Evolutionary conservation across 2,329 filamentous ascomycete species (phyloP), one percentile per base, ranked within the genome.

Genomic region (Drechslerella coelobrocha): DNA sequence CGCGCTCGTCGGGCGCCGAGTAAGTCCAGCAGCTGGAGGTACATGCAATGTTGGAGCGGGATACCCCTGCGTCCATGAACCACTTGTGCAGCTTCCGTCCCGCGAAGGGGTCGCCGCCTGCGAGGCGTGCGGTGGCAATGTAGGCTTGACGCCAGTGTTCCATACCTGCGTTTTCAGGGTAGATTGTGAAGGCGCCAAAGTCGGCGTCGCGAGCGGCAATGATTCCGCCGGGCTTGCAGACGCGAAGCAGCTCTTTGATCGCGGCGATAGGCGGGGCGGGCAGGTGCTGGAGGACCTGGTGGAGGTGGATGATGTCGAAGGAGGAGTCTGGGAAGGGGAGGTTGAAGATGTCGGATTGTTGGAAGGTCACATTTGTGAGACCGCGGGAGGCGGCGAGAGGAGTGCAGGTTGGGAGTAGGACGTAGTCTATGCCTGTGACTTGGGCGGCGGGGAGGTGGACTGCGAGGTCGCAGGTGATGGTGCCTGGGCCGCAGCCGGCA

Each of bases 381-480:
- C 26, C 34, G 10, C 50, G 37, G 1, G 54, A 54, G 6, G 47
- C 54, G 17, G 62, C 62, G 37, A 68, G 50, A 1, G 62, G 37
- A 2, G 41, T 14, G 39, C 48, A 41, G 24, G 37, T 17, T 3
- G 45, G 26, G 26, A 54, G 62, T 45, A 68, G 54, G 14, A 57
- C 45, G 47, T 39, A 53, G 41, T 68, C 62, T n/a, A 68, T 50
- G 2, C 62, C 62, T 27, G 50, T 68, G 12, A 68, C 31, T 43
- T 60, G 55, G 1, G 62, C 39, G 48, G 54, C 47, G 2, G 62
- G 62, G 6, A 68, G 54, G n/a, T 48, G 48, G 17, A 48, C 24
- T 27, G 62, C 62, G 12, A 68, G 34, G 41, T 68, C 62, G 55
- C 62, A 68, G 47, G 62, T 68, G 26, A 68, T 60, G 37, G 62